phyloP scores from a whole-genome alignment of 805 yeast genomes.

The Saccharomycopsis sp. region DNA sequence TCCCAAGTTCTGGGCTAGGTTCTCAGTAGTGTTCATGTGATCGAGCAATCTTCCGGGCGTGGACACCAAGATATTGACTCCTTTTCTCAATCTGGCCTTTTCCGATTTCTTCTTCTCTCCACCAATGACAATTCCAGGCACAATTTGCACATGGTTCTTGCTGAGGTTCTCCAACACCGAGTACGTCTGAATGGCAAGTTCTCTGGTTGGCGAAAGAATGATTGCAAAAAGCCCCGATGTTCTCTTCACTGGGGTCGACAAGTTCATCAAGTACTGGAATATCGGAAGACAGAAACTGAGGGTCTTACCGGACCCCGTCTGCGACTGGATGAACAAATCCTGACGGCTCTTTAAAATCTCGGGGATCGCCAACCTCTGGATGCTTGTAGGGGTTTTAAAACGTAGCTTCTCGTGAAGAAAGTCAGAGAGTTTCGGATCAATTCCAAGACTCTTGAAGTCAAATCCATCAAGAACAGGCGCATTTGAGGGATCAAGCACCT shows the following conservation, averaged over 20 bases:
- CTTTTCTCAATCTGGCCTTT: conserved; percentile 91
- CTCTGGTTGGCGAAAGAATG: conserved; percentile 90
- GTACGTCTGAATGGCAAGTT: conserved; percentile 85
- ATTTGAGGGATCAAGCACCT: conserved; percentile 56
- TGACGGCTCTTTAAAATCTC: conserved; percentile 37
- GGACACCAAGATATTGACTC: conserved; percentile 91
- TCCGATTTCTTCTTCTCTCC: conserved; percentile 98
- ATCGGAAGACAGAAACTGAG: conserved; percentile 83
- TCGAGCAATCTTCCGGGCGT: conserved; percentile 96
- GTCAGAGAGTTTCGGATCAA: conserved; percentile 44
- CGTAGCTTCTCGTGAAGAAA: conserved; percentile 52
- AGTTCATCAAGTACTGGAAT: conserved; percentile 60
- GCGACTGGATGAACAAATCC: conserved; percentile 89
- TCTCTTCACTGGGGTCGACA: conserved; percentile 42
- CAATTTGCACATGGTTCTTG: conserved; percentile 77
- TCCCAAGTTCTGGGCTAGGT: conserved; percentile 53
- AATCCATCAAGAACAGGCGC: conserved; percentile 69
- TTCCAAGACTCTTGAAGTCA: conserved; percentile 66
- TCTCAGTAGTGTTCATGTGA: conserved; percentile 84
- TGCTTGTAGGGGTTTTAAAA: conserved; percentile 69
- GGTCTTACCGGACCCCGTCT: conserved; percentile 98
- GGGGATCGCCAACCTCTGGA: conserved; percentile 80
- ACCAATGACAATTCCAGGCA: conserved; percentile 95
- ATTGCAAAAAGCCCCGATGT: conserved; percentile 83
- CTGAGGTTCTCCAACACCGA: conserved; percentile 68